Evolutionary conservation across 2,329 filamentous ascomycete species (phyloP), one percentile per base, ranked within the genome.

Genomic region (Calonectria multiphialidica): DNA sequence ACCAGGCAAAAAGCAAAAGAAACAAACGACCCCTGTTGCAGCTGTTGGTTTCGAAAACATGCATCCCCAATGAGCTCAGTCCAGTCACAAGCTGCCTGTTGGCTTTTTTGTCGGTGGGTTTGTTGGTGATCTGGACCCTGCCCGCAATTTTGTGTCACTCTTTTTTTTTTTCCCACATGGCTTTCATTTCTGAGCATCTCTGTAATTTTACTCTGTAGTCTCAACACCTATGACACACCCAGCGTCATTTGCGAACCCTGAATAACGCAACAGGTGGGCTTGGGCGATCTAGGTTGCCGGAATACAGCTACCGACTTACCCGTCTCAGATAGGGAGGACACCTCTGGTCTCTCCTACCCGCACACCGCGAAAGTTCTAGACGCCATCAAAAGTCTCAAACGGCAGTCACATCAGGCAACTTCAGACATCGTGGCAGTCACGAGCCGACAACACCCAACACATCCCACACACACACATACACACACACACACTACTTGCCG

Each of bases 11-110:
- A 40, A 33, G 25, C 49, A 69, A 57, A 64, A 50, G 66, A 68
- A 66, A 72, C 65, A 64, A 65, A 42, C 45, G 42, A 47, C 44
- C 68, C 62, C 59, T 69, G 66, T 37, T 68, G 30, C 16, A n/a
- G 30, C 50, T 57, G 40, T 28, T 37, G 28, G 53, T 50, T 35
- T 40, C 33, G 44, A 62, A 49, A 23, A n/a, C 55, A 33, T 42
- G 47, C 45, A 33, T 49, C 53, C 33, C 33, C 53, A 40, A 30
- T 50, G 23, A 68, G 57, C 45, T 45, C 42, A 35, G 30, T 33
- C 44, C 66, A 44, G 53, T 61, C 44, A 16, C 44, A 42, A 15
- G 35, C 35, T 44, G 18, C 25, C 21, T 25, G 50, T 28, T 59
- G 50, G 40, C 40, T 18, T 67, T 47, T 45, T 40, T 21, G 30